Evolutionary conservation across 2,329 filamentous ascomycete species (phyloP), one percentile per base, ranked within the genome.

Genomic region (Coniochaeta ligniaria): DNA sequence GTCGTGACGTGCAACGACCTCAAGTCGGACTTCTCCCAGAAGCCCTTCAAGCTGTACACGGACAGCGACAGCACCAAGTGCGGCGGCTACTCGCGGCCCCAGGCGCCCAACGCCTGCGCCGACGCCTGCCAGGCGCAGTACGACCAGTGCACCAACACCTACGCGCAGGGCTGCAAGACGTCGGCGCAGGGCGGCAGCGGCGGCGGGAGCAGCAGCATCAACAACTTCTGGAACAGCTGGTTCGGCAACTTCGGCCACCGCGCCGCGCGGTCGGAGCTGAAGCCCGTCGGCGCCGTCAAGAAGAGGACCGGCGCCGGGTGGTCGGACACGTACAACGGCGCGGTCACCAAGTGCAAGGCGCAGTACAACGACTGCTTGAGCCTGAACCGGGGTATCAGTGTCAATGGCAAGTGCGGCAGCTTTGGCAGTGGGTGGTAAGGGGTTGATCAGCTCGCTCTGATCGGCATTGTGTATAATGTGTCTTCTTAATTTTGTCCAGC

Each of bases 1-100:
- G 70, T 81, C 60, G 75, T 84, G 35, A 79, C 77, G 26, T 85
- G 82, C 75, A 85, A 83, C 70, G 81, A 84, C 64, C 65, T 79
- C 45, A 68, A 73, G 61, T 60, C 63, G 8, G 78, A 83, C 63
- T 79, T 74, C 65, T 26, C 65, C 9, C 65, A 65, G 59, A 76
- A 78, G 64, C 75, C 75, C 20, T 83, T 82, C 73, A 84, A 84
- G 74, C 72, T 80, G 43, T 84, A 84, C 75, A 78, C 68, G 14
- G 69, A 76, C 58, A 65, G 72, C 52, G 72, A 81, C 65, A 75
- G 72, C 62, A 63, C 61, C 60, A 72, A 74, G 24, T 83, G 80
- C 72, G 71, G 71, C 20, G 73, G 74, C 22, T 85, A 81, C 69
- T 61, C 68, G 14, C 74, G 76, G 62, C 61, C 59, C 33, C 61